phyloP scores from a whole-genome alignment of 495 filamentous ascomycete genomes.

The Talaromyces thailandensis region DNA sequence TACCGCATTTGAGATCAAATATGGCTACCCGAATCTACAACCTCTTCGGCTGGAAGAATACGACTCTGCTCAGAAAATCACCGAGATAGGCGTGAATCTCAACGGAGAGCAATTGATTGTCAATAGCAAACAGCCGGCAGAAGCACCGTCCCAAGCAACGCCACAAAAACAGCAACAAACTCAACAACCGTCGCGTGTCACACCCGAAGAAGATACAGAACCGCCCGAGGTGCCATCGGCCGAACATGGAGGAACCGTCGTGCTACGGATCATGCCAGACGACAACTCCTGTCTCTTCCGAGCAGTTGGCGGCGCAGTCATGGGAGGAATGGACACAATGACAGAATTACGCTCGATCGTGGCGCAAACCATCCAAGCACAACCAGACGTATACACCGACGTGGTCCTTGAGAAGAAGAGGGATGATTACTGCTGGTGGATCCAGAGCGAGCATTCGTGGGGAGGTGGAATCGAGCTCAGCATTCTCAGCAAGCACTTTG shows the following conservation, averaged over 20 bases:
- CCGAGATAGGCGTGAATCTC: conserved; percentile 55
- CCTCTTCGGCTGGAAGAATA: conserved; percentile 50
- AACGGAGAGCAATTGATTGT: conserved; percentile 80
- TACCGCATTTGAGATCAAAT: conserved; percentile 63
- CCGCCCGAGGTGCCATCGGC: conserved; percentile 62
- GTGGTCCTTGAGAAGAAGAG: conserved; percentile 70
- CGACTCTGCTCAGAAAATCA: conserved; percentile 34
- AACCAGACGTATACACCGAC: conserved; percentile 61
- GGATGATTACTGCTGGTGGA: conserved; percentile 75
- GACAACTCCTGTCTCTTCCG: conserved; percentile 95
- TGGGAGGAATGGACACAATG: conserved; percentile 63
- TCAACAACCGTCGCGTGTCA: conserved; percentile 19
- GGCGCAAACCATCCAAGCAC: conserved; percentile 65
- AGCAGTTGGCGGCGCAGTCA: conserved; percentile 70
- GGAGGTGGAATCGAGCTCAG: conserved; percentile 86
- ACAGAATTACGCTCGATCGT: conserved; percentile 71
- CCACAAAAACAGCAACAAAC: conserved; percentile 12
- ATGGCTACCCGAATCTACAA: conserved; percentile 70
- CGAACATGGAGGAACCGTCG: conserved; percentile 52
- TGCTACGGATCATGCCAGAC: conserved; percentile 93
- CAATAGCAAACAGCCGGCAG: conserved; percentile 28
- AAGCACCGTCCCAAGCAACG: conserved; percentile 8
- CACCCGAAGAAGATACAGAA: conserved; percentile 36
- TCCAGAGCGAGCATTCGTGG: conserved; percentile 74
- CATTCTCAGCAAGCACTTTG: conserved; percentile 78